Evolutionary conservation across 495 filamentous ascomycete genomes (phyloP), one percentile per base, ranked within the genome.

Genomic region (Neurospora sp.): DNA sequence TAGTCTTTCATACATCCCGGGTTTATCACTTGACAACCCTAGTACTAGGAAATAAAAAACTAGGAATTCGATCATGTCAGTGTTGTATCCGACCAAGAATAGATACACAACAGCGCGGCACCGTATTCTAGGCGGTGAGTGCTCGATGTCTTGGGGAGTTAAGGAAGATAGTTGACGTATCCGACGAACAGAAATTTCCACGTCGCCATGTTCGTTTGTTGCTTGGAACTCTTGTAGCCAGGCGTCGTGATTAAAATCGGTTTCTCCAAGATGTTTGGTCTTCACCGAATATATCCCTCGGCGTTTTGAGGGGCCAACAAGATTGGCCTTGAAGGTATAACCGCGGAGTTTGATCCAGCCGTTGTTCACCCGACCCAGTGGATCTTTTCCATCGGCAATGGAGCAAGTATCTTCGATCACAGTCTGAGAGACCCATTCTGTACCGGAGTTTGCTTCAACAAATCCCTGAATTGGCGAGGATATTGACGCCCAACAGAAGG

Each of bases 171-270:
- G 14, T 35, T 3, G 53, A 7, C 53, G 53, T 0, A 8, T 8
- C 4, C 53, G 27, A 61, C 53, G 22, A 65, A 65, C 53, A 65
- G 53, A 65, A 16, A 4, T 65, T 9, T 65, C 27, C 53, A 65
- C 0, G 53, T 65, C 1, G 22, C 53, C 53, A 3, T 61, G 53
- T 2, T 61, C 27, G 27, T 61, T 17, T 17, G 27, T 61, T 8
- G 53, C 27, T 16, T 16, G 0, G 14, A 35, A 61, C 1, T 17
- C 27, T 17, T 61, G 6, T 8, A 61, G 8, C 27, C 22, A 61
- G 6, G 27, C 8, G 53, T 61, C 53, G 10, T 1, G 0, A 0
- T 17, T 0, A 0, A 61, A 35, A 17, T 0, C 0, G 0, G 0
- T 0, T 16, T 8, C 1, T 35, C 6, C 14, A 3, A 35, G 22